Conservation (phyloP, 208 protist genomes). For the Strigomonas oncopelti region DNA sequence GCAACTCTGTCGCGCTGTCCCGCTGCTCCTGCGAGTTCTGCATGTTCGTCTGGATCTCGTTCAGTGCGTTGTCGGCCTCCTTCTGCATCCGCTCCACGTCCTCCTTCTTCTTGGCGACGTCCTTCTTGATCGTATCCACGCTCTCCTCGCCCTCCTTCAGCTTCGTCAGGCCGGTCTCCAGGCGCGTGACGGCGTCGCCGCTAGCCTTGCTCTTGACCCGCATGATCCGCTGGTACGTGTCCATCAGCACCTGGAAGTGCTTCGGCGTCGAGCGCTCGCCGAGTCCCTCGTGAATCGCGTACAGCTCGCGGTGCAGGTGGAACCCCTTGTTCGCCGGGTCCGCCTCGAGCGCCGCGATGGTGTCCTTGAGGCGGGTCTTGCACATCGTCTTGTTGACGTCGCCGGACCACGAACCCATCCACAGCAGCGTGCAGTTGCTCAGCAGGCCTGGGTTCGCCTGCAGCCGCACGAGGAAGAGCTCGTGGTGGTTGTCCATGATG, state of each 20-base stretch:
- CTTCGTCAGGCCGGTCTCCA: constrained; percentile 91
- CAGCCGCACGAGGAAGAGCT: constrained; percentile 84
- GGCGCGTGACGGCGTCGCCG: constrained; percentile 67
- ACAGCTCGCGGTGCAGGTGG: constrained; percentile 78
- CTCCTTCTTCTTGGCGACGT: constrained; percentile 86
- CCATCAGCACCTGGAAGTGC: constrained; percentile 81
- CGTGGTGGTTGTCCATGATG: constrained; percentile 90
- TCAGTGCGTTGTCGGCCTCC: constrained; percentile 91
- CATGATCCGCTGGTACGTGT: constrained; percentile 81
- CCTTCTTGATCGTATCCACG: constrained; percentile 87
- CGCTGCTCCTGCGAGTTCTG: constrained; percentile 90
- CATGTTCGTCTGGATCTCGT: constrained; percentile 94
- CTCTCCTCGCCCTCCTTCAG: constrained; percentile 90
- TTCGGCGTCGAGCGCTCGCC: constrained; percentile 67
- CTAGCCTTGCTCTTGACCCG: constrained; percentile 69
- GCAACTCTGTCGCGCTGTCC: constrained; percentile 83
- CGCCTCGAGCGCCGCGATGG: constrained; percentile 65
- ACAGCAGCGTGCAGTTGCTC: constrained; percentile 92
- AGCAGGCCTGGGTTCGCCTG: constrained; percentile 94
- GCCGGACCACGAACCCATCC: constrained; percentile 91
- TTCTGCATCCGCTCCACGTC: constrained; percentile 91
- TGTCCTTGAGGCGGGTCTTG: constrained; percentile 66
- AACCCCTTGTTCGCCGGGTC: constrained; percentile 71
- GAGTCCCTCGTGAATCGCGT: constrained; percentile 79
- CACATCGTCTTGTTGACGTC: constrained; percentile 84